Conservation (phyloP, 352 stramenopile species). For the Pseudoperonospora humuli region DNA sequence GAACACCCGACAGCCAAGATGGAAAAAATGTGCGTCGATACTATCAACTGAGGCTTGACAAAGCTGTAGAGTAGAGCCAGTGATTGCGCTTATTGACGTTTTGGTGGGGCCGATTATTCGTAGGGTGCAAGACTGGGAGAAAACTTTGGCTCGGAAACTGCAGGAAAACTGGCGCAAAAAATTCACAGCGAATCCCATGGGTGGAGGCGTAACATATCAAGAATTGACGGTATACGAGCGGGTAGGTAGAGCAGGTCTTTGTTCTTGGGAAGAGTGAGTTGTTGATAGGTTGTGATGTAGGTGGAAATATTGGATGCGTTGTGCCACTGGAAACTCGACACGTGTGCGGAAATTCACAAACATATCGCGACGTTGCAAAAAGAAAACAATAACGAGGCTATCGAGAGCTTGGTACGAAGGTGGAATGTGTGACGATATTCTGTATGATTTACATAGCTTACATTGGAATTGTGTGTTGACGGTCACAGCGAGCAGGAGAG, state of each 20-base stretch:
- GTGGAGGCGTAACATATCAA: slow-evolving; percentile 34
- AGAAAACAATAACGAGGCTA: slow-evolving; percentile 47
- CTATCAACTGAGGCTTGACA: not conserved
- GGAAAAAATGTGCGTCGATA: slow-evolving; percentile 60
- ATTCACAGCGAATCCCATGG: slow-evolving; percentile 63
- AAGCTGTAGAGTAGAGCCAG: slow-evolving; percentile 5
- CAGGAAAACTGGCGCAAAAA: slow-evolving; percentile 68
- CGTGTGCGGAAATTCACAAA: slow-evolving; percentile 70
- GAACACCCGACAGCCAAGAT: slow-evolving; percentile 69
- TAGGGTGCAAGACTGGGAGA: slow-evolving; percentile 82
- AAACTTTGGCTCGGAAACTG: slow-evolving; percentile 60
- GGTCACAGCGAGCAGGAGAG: slow-evolving; percentile 42
- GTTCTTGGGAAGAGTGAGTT: not conserved
- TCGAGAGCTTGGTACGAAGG: slow-evolving; percentile 49
- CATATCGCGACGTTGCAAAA: slow-evolving; percentile 56
- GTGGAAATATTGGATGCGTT: slow-evolving; percentile 72
- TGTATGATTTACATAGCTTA: slow-evolving; percentile 4
- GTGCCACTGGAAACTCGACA: slow-evolving; percentile 78
- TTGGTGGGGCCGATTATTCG: not conserved
- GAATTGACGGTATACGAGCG: slow-evolving; percentile 51
- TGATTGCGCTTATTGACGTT: slow-evolving; percentile 3
- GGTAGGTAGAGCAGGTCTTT: slow-evolving; percentile 26
- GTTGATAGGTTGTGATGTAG: slow-evolving; percentile 17
- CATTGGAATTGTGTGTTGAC: slow-evolving; percentile 1
- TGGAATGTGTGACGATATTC: not conserved